Conservation (phyloP, 305 asterid genomes). For the Fraxinus dipetala region DNA sequence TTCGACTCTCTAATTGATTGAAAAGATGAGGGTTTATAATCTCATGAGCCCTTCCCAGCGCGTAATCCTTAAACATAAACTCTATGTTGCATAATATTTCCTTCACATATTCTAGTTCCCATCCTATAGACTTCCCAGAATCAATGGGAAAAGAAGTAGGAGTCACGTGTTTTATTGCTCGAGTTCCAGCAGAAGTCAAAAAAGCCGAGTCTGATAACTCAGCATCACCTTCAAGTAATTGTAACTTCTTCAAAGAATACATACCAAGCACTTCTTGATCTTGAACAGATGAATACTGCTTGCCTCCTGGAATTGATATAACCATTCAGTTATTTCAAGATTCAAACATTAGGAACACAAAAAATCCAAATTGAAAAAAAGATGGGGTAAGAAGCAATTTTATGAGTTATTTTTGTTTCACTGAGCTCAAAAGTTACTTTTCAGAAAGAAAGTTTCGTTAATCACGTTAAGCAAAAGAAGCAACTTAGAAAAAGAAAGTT, state of each 20-base stretch:
- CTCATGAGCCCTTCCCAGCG: constrained; percentile 44
- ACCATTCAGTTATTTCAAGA: not conserved
- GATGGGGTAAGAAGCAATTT: not conserved
- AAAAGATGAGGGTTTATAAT: constrained; percentile 51
- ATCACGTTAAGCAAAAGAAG: not conserved
- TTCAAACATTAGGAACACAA: not conserved
- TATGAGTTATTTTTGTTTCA: not conserved
- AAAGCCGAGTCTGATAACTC: constrained; percentile 87
- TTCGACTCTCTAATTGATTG: constrained; percentile 46
- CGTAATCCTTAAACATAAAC: constrained; percentile 52
- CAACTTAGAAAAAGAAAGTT: not conserved
- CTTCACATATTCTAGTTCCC: constrained; percentile 68
- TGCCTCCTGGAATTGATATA: constrained; percentile 51
- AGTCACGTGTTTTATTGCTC: constrained; percentile 22
- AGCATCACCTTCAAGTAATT: constrained; percentile 41
- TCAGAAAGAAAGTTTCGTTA: not conserved
- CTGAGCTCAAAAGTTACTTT: not conserved
- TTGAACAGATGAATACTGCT: constrained; percentile 52
- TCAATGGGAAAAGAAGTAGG: constrained; percentile 6
- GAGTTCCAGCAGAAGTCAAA: constrained; percentile 28
- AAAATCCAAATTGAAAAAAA: not conserved
- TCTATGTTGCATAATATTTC: constrained; percentile 58
- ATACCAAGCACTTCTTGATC: constrained; percentile 52
- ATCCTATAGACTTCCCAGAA: constrained; percentile 15
- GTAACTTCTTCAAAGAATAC: constrained; percentile 31